Evolutionary conservation across 75 land plant genomes (phyloP), one percentile per base, ranked within the genome.

Genomic region (Pinus tabuliformis): DNA sequence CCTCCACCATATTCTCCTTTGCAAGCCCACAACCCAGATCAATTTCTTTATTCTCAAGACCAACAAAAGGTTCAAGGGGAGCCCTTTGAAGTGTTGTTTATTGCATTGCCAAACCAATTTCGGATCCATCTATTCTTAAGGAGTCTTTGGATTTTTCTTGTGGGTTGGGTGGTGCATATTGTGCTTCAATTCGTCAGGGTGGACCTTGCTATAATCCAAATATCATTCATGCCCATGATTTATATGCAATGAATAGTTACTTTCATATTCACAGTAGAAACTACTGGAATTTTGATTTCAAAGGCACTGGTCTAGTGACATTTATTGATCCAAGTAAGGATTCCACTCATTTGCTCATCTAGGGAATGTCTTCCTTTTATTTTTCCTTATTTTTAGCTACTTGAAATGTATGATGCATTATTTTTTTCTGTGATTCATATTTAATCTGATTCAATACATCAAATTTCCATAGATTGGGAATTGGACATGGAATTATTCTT

Each of bases 231-330:
- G 78, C 84, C 70, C 98, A 95, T 75, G 98, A 96, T 13, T 95
- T 96, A 0, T 95, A 78, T 82, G 98, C 98, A 3, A 89, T 87
- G 82, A 95, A 95, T 65, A 85, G 78, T 58, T 95, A 95, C 72
- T 95, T 88, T 73, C 98, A 91, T 82, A 76, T 59, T 61, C 87
- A 79, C 57, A 86, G 87, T 11, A 86, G 83, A 79, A 90, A 94
- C 76, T 73, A 85, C 36, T 81, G 89, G 59, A 94, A 91, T 75
- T 94, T 95, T 75, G 84, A 92, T 73, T 94, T 94, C 81, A 83
- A 86, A 61, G 88, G 85, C 26, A 83, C 89, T 5, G 94, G 88
- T 16, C 72, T 80, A 33, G 58, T 93, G 33, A 80, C 84, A 22
- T 79, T 76, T 70, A 75, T 77, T 56, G 94, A 94, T 77, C 97